These are phyloP conservation scores for Leishmania mexicana DNA, from an alignment of 208 protist species.

Conservation along the genomic window DNA sequence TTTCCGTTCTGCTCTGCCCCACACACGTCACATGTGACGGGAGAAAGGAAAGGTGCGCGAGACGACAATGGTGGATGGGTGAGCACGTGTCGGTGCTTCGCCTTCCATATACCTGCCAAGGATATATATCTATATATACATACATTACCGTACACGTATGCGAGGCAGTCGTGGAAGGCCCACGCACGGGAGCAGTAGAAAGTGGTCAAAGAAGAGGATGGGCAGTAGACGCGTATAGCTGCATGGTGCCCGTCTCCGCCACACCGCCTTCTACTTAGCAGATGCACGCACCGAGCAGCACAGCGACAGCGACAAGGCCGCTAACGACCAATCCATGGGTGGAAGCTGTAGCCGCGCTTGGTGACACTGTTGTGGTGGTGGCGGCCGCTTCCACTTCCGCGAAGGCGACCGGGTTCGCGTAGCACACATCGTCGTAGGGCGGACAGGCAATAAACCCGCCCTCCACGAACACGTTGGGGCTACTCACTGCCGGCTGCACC, in stretches of 20 bases:
- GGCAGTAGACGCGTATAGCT: not conserved
- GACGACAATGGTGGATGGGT: not conserved
- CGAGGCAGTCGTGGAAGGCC: not conserved
- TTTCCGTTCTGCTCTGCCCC: not conserved
- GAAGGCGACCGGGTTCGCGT: slow-evolving; percentile 11
- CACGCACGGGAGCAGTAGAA: not conserved
- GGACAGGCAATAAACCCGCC: slow-evolving; percentile 43
- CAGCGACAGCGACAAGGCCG: not conserved
- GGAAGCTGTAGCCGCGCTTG: not conserved
- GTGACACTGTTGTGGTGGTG: not conserved
- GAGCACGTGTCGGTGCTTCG: not conserved
- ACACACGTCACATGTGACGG: not conserved
- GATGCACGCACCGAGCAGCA: not conserved
- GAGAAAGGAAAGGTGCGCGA: not conserved
- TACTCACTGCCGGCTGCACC: slow-evolving; percentile 10
- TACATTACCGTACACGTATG: not conserved
- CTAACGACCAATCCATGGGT: not conserved
- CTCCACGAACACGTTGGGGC: slow-evolving; percentile 3
- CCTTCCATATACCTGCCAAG: not conserved
- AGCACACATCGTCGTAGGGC: slow-evolving; percentile 46
- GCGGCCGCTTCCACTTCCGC: not conserved
- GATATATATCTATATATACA: not conserved
- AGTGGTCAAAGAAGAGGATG: not conserved
- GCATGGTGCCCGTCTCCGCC: not conserved
- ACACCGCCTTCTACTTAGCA: not conserved